Conservation (phyloP, 495 filamentous ascomycete genomes). For the Astrothelium macrocarpum region DNA sequence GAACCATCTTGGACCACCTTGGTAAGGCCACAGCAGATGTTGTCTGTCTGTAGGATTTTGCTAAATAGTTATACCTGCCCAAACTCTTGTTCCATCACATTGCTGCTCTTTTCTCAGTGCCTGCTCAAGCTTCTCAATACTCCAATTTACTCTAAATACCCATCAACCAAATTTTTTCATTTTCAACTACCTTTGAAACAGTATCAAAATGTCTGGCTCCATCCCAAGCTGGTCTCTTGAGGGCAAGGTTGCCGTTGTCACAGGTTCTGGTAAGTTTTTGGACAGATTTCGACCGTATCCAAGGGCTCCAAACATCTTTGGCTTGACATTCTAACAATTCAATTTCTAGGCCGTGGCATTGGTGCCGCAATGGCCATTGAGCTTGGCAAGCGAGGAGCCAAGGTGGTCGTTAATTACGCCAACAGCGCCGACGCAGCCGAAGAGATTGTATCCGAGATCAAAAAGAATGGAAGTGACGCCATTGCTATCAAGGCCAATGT, state of each 20-base stretch:
- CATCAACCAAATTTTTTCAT: background rate
- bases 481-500: slow-evolving; percentile 46
- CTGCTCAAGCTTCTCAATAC: background rate
- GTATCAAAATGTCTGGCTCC: slow-evolving; percentile 10
- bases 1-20: too few species aligned
- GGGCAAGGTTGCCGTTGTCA: slow-evolving; percentile 39
- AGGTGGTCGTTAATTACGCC: slow-evolving; percentile 39
- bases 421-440: slow-evolving; percentile 40
- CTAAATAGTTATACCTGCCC: background rate
- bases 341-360: slow-evolving; percentile 32
- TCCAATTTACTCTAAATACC: background rate
- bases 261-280: slow-evolving; percentile 30
- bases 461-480: slow-evolving; percentile 34
- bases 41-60: background rate
- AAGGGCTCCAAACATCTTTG: too few species aligned
- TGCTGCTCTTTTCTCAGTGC: background rate
- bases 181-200: background rate
- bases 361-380: slow-evolving; percentile 37
- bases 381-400: slow-evolving; percentile 38
- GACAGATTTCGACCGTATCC: background rate
- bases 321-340: background rate
- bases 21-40: too few species aligned
- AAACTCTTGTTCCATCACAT: background rate
- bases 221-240: slow-evolving; percentile 30
- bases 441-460: slow-evolving; percentile 38